Evolutionary conservation across 495 filamentous ascomycete genomes (phyloP).

Genomic region (Daldinia loculata): DNA sequence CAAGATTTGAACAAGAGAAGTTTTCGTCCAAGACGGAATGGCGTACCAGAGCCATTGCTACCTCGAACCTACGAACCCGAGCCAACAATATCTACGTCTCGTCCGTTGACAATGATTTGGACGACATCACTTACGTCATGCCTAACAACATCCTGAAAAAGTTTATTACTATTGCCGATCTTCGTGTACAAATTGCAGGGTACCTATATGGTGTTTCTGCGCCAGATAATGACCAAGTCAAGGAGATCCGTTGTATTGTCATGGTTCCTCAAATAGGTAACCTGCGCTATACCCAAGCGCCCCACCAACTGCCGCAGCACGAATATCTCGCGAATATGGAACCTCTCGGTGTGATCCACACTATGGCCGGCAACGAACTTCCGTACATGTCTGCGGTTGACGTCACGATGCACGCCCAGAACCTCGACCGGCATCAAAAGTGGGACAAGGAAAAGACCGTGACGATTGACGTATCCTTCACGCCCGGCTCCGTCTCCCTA

Average conservation of each 20-base stretch:
- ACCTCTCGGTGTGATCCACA: conserved; percentile 95
- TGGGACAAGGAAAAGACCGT: conserved; percentile 94
- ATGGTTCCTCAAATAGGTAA: conserved; percentile 98
- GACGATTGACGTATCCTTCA: conserved; percentile 97
- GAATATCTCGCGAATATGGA: conserved; percentile 89
- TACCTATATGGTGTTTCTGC: conserved; percentile 96
- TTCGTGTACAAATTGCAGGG: conserved; percentile 94
- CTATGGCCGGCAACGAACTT: conserved; percentile 91
- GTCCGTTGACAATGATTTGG: conserved; percentile 83
- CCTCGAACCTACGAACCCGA: conserved; percentile 91
- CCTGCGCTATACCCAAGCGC: conserved; percentile 88
- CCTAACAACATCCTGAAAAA: conserved; percentile 98
- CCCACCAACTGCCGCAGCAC: conserved; percentile 92
- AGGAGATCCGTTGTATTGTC: conserved; percentile 94
- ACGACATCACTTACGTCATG: conserved; percentile 94
- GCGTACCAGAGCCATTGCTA: conserved; percentile 95
- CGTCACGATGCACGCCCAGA: conserved; percentile 88
- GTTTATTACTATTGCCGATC: conserved; percentile 97
- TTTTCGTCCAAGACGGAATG: conserved; percentile 99
- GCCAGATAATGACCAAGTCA: conserved; percentile 93
- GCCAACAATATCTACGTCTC: conserved; percentile 99
- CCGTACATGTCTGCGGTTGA: conserved; percentile 95
- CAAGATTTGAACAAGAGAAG: conserved; percentile 94
- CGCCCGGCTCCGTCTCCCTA: conserved; percentile 95
- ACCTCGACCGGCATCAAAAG: conserved; percentile 81